These are phyloP conservation scores for Lichtheimia hyalospora DNA, from an alignment of 371 early-diverging fungal genomes.

Conservation along the genomic window DNA sequence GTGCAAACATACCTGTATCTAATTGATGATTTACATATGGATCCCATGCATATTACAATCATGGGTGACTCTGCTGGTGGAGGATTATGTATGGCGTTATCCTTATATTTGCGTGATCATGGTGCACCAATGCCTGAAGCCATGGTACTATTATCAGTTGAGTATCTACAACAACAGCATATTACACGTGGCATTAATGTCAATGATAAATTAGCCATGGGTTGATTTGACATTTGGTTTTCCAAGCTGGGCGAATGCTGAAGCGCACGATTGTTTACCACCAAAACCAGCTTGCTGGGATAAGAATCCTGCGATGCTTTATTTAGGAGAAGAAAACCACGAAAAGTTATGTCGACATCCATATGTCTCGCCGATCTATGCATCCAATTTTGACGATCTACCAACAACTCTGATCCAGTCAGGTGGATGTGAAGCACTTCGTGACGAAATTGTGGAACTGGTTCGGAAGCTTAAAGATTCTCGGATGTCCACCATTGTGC, in stretches of 20 bases:
- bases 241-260: conserved; percentile 1
- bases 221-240: conserved; percentile 3
- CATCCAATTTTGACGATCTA: not conserved
- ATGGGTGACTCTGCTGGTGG: conserved; percentile 3
- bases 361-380: not conserved
- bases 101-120: conserved; percentile 1
- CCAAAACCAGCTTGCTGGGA: not conserved
- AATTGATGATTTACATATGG: not conserved
- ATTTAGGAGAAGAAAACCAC: not conserved
- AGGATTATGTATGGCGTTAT: not conserved
- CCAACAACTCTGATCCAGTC: conserved; percentile 1
- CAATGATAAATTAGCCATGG: not conserved
- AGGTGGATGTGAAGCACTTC: not conserved
- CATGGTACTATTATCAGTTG: not conserved
- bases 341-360: not conserved
- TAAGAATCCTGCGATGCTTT: not conserved
- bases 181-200: too few relatives aligned
- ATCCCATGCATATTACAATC: not conserved
- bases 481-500: conserved; percentile 2
- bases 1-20: not conserved
- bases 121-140: conserved; percentile 1
- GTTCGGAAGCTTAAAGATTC: not conserved
- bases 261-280: not conserved
- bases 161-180: too few relatives aligned
- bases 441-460: conserved; percentile 3